Evolutionary conservation across 306 rosid genomes (phyloP).

Genomic region (Cotoneaster glaucophyllus): DNA sequence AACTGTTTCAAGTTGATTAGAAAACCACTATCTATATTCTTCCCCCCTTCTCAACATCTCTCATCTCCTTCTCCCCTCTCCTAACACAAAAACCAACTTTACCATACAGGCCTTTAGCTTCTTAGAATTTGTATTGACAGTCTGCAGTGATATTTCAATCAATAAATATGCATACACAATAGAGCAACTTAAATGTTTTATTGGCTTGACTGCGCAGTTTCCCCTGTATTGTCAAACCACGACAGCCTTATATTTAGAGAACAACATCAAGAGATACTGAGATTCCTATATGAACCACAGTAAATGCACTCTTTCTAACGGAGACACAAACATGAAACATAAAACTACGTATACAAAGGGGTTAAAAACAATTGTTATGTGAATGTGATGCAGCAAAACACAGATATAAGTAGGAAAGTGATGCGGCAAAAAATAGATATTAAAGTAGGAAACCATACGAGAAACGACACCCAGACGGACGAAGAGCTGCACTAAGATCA

Average conservation of each 20-base stretch:
- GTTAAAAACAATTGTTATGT: background rate
- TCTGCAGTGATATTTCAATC: background rate
- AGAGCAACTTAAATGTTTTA: background rate
- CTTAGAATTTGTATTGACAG: background rate
- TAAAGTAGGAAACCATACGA: slow-evolving; percentile 51
- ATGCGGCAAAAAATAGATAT: background rate
- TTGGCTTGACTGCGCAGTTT: background rate
- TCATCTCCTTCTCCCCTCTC: background rate
- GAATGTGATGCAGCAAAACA: background rate
- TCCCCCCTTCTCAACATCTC: background rate
- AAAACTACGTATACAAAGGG: background rate
- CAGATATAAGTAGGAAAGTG: slow-evolving; percentile 21
- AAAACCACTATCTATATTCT: background rate
- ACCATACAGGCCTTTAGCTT: background rate
- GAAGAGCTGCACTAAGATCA: slow-evolving; percentile 51
- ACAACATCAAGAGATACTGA: background rate
- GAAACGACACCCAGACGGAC: slow-evolving; percentile 53
- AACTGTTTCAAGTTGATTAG: background rate
- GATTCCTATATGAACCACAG: background rate
- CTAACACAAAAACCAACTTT: background rate
- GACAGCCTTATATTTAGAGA: background rate
- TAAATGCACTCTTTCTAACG: background rate
- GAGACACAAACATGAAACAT: background rate
- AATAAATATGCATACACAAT: background rate
- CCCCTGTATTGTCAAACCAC: background rate